These are phyloP conservation scores for Pythium guiyangense DNA, from an alignment of 352 stramenopile genomes.

Conservation along the genomic window DNA sequence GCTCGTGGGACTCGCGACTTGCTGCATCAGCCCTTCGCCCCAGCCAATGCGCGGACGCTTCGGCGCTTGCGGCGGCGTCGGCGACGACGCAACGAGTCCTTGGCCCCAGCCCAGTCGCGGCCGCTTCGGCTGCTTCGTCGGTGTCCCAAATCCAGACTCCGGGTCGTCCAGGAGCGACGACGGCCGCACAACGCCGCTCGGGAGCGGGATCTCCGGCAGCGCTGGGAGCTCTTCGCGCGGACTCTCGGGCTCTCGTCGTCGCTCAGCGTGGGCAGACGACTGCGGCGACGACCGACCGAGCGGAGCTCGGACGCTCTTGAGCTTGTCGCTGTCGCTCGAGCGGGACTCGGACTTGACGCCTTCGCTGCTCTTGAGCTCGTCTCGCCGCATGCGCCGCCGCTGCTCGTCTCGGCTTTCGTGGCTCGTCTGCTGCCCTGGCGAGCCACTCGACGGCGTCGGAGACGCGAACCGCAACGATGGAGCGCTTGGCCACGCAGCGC, in stretches of 20 bases:
- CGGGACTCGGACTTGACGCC: conserved; percentile 1
- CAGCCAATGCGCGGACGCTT: conserved; percentile 82
- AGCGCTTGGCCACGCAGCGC: conserved; percentile 1
- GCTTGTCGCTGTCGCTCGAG: conserved; percentile 2
- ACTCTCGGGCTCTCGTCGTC: conserved; percentile 1
- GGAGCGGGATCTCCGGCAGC: conserved; percentile 63
- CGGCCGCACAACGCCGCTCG: conserved; percentile 8
- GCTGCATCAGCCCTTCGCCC: conserved; percentile 68
- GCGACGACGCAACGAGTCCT: conserved; percentile 64
- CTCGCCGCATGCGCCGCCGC: conserved; percentile 3
- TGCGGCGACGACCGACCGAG: conserved; percentile 6
- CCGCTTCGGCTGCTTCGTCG: conserved; percentile 52
- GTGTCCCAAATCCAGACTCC: conserved; percentile 24
- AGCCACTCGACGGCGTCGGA: neutral
- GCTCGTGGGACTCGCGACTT: conserved; percentile 12
- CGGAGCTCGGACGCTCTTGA: neutral
- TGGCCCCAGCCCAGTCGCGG: conserved; percentile 79
- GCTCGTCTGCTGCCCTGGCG: conserved; percentile 10
- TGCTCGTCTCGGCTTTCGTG: conserved; percentile 4
- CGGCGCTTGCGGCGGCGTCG: conserved; percentile 24
- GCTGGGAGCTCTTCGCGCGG: conserved; percentile 50
- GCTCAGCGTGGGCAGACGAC: neutral
- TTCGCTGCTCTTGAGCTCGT: conserved; percentile 1
- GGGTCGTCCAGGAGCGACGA: conserved; percentile 6
- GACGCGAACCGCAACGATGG: conserved; percentile 4